These are phyloP conservation scores for Macrolepiota albuminosa DNA, from an alignment of 768 basidiomycete genomes.

Conservation along the genomic window DNA sequence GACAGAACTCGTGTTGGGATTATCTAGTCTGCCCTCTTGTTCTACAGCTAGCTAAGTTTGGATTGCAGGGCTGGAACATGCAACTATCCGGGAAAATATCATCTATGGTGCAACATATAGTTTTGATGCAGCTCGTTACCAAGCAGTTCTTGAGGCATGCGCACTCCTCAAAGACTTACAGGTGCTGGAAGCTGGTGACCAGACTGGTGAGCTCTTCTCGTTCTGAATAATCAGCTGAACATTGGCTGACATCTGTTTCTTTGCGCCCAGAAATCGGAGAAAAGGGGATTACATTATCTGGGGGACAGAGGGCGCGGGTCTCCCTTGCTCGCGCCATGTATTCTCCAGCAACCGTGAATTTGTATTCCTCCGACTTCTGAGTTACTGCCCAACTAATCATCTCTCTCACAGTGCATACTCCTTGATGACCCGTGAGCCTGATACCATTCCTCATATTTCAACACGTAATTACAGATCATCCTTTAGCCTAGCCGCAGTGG, in stretches of 20 bases:
- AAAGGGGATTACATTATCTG: constrained; percentile 72
- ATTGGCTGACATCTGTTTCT: neutral
- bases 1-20: constrained; percentile 57
- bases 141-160: constrained; percentile 67
- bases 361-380: neutral
- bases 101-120: constrained; percentile 61
- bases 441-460: neutral
- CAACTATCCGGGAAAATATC: constrained; percentile 79
- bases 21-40: neutral
- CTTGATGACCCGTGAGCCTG: constrained; percentile 65
- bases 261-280: constrained; percentile 62
- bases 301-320: constrained; percentile 70
- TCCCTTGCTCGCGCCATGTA: constrained; percentile 80
- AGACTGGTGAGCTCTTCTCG: constrained; percentile 48
- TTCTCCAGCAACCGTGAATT: constrained; percentile 52
- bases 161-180: constrained; percentile 67
- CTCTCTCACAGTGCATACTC: constrained; percentile 42
- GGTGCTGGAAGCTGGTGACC: constrained; percentile 71
- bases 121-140: constrained; percentile 60
- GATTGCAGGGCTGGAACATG: constrained; percentile 67
- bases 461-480: neutral
- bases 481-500: constrained; percentile 59
- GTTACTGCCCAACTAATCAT: neutral
- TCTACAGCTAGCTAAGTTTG: constrained; percentile 16
- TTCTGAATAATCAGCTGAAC: neutral